phyloP scores from a whole-genome alignment of 106 monocot species.

The Allium cepa region DNA sequence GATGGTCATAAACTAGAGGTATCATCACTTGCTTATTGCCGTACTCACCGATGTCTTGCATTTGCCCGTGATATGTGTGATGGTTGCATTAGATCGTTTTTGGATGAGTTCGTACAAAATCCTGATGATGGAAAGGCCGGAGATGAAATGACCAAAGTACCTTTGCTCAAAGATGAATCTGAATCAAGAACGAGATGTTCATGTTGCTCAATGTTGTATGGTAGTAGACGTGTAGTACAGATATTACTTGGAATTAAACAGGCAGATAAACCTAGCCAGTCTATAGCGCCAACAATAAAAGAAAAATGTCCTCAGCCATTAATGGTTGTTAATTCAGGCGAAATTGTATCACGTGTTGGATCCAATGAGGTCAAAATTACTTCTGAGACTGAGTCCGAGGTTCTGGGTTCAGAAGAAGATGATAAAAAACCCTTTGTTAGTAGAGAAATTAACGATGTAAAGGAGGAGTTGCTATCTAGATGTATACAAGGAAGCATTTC shows the following conservation, averaged over 20 bases:
- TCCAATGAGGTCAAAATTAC: conserved; percentile 30
- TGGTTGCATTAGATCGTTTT: conserved; percentile 1
- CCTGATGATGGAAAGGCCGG: background rate
- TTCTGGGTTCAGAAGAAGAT: conserved; percentile 29
- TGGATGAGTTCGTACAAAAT: background rate
- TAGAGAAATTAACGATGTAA: conserved; percentile 15
- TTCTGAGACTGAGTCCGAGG: conserved; percentile 44
- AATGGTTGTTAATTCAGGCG: too few species aligned
- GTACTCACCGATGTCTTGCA: conserved; percentile 26
- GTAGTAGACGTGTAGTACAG: background rate
- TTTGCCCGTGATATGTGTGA: conserved; percentile 32
- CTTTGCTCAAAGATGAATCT: conserved; percentile 9
- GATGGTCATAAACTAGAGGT: conserved; percentile 25
- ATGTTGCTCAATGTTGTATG: conserved; percentile 25
- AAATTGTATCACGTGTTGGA: conserved; percentile 14
- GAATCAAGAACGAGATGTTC: conserved; percentile 16
- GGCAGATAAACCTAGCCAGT: conserved; percentile 2
- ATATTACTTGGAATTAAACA: conserved; percentile 11
- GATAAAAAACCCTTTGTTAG: background rate
- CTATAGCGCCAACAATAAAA: background rate
- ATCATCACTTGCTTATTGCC: conserved; percentile 33
- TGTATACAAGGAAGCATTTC: background rate
- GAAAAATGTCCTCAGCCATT: background rate
- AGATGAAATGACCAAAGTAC: background rate
- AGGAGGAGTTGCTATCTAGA: conserved; percentile 14